Base-by-base conservation (phyloP, 176 grass and related monocot genomes). In the Musa itinerans region DNA sequence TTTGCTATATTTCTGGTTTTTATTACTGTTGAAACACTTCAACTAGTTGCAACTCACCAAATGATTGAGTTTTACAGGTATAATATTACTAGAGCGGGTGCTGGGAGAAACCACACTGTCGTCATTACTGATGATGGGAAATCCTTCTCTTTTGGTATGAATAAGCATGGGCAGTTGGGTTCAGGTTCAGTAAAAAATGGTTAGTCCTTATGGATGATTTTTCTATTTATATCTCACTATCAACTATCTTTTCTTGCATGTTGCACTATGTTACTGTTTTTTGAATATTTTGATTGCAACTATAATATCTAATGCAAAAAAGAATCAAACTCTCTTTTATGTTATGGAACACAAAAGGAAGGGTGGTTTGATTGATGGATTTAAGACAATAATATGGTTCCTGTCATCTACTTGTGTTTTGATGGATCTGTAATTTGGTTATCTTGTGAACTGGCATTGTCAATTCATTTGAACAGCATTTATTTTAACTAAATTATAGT, bases 131-230 rank as follows among this genome's bases (percentile, higher is more conserved):
- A 94, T 26, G 88, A 99, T 6, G 84, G 88, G 24, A 87, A 87
- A 83, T 94, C 95, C 1, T 81, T 99, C 50, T 86, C 95, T 58
- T 94, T 99, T 65, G 95, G 95, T 51, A 69, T 89, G 78, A 99
- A 99, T 83, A 99, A 99, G 74, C 81, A 88, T 12, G 95, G 95
- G 24, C 95, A 99, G 82, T 83, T 99, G 83, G 95, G 95, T 8
- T 87, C 83, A 7, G 90, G 86, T 71, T 94, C 95, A 77, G 65
- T 76, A 64, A 92, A 82, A 54, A 99, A 83, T 51, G 95, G 90
- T 99, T 64, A 65, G 80, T 74, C 65, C 20, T 65, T 62, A 80
- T 73, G 52, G 43, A 70, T 70, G 51, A 43, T 64, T 55, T 21
- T 82, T 84, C 53, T 72, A 34, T 68, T 73, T 48, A 29, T 63